phyloP scores from a whole-genome alignment of 257 asterid species.

The Voacanga thouarsii region DNA sequence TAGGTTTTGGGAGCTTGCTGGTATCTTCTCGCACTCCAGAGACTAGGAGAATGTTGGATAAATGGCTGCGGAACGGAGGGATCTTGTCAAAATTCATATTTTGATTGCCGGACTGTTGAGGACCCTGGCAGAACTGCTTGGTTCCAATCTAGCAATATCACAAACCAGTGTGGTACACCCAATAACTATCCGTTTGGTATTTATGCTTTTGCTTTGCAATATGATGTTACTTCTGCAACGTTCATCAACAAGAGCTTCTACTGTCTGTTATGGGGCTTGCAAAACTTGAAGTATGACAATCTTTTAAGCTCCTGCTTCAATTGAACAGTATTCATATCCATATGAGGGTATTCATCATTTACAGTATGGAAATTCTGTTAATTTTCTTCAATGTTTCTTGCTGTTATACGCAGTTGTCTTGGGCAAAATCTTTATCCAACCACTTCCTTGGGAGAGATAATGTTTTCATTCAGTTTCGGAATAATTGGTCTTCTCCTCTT shows the following conservation, averaged over 20 bases:
- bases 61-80: constrained; percentile 51
- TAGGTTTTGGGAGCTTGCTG: constrained; percentile 93
- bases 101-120: constrained; percentile 52
- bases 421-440: constrained; percentile 84
- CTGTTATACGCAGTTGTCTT: constrained; percentile 57
- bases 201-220: constrained; percentile 66
- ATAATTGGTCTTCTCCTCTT: constrained; percentile 81
- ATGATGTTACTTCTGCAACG: constrained; percentile 54
- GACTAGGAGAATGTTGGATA: constrained; percentile 96
- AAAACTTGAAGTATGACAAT: constrained; percentile 66
- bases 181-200: constrained; percentile 75
- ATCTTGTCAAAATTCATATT: constrained; percentile 51
- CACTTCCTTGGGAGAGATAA: constrained; percentile 73
- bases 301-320: background rate
- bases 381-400: background rate
- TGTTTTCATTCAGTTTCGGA: constrained; percentile 70
- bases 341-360: background rate
- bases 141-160: constrained; percentile 69
- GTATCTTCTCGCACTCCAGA: constrained; percentile 85
- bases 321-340: background rate
- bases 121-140: constrained; percentile 49
- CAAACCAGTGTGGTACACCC: constrained; percentile 50
- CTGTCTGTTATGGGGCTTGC: constrained; percentile 94
- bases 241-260: constrained; percentile 88
- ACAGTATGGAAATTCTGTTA: background rate